phyloP scores from a whole-genome alignment of 1,284 basidiomycete genomes.

The Leccinum pachyderme region DNA sequence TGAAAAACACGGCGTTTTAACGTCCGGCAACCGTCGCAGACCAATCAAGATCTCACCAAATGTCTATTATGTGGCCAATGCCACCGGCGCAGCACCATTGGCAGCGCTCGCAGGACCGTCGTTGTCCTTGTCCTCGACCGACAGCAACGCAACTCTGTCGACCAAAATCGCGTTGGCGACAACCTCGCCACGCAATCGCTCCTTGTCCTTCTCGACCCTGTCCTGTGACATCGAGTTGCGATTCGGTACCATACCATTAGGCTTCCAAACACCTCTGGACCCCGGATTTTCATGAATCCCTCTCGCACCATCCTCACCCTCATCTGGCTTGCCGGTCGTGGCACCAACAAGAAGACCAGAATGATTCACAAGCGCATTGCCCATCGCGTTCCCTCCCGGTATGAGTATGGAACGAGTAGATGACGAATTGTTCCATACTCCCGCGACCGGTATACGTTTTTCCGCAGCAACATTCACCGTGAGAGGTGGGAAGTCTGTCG shows the following conservation, averaged over 20 bases:
- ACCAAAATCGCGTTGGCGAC: conserved; percentile 36
- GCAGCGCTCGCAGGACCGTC: conserved; percentile 10
- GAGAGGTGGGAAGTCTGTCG: conserved; percentile 73
- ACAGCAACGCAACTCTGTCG: conserved; percentile 30
- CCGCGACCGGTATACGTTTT: conserved; percentile 51
- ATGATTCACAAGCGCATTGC: conserved; percentile 39
- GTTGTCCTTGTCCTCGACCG: conserved; percentile 25
- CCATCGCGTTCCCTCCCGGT: conserved; percentile 33
- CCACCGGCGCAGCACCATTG: conserved; percentile 19
- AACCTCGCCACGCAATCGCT: conserved; percentile 34
- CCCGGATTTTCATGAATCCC: conserved; percentile 54
- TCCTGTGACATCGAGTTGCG: conserved; percentile 23
- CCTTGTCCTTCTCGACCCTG: conserved; percentile 31
- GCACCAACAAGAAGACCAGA: conserved; percentile 18
- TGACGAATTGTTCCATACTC: conserved; percentile 68
- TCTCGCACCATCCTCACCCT: conserved; percentile 46
- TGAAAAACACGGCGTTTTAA: conserved; percentile 6
- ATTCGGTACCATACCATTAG: conserved; percentile 9
- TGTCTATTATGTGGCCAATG: conserved; percentile 28
- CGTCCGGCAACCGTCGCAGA: background rate
- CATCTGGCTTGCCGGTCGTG: conserved; percentile 38
- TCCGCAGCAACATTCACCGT: conserved; percentile 43
- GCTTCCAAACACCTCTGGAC: conserved; percentile 41
- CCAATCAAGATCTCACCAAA: conserved; percentile 19
- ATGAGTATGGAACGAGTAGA: conserved; percentile 53